Conservation (phyloP, 805 yeast genomes). For the Candida andamanensis region DNA sequence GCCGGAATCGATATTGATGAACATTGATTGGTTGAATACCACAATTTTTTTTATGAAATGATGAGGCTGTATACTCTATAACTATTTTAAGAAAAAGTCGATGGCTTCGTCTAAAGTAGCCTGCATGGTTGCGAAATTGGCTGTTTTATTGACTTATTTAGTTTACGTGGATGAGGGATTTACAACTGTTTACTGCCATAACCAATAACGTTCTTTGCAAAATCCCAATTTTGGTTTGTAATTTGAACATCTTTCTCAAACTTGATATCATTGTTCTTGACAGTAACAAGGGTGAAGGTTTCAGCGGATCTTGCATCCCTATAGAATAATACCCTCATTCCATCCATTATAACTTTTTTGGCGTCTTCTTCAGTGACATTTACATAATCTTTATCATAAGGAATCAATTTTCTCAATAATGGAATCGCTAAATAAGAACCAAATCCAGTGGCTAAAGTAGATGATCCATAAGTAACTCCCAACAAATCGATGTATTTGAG, state of each 20-base stretch:
- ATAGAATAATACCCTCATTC: slow-evolving; percentile 92
- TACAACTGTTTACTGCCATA: slow-evolving; percentile 68
- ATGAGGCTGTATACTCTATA: too few species aligned
- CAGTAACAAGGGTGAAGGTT: slow-evolving; percentile 73
- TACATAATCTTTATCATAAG: slow-evolving; percentile 67
- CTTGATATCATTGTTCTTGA: slow-evolving; percentile 38
- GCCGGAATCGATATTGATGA: too few species aligned
- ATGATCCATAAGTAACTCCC: slow-evolving; percentile 87
- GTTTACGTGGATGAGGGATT: neutral
- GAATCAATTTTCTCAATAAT: slow-evolving; percentile 76
- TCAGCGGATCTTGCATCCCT: slow-evolving; percentile 94
- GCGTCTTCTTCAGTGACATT: slow-evolving; percentile 73
- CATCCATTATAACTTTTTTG: slow-evolving; percentile 65
- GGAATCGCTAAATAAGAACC: slow-evolving; percentile 96
- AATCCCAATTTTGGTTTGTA: slow-evolving; percentile 80
- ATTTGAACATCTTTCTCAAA: slow-evolving; percentile 64
- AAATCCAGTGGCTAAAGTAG: slow-evolving; percentile 91
- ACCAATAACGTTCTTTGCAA: slow-evolving; percentile 84
- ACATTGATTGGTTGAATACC: too few species aligned
- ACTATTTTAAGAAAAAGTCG: too few species aligned
- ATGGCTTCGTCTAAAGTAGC: too few species aligned
- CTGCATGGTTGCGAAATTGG: too few species aligned
- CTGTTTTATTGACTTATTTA: neutral
- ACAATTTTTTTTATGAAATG: too few species aligned
- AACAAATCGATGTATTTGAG: slow-evolving; percentile 83